Percentiles rank a stretch among this genome's conserved stretches.
phyloP scores from a whole-genome alignment of 768 basidiomycete genomes.

The Leccinum pellstonianum region DNA sequence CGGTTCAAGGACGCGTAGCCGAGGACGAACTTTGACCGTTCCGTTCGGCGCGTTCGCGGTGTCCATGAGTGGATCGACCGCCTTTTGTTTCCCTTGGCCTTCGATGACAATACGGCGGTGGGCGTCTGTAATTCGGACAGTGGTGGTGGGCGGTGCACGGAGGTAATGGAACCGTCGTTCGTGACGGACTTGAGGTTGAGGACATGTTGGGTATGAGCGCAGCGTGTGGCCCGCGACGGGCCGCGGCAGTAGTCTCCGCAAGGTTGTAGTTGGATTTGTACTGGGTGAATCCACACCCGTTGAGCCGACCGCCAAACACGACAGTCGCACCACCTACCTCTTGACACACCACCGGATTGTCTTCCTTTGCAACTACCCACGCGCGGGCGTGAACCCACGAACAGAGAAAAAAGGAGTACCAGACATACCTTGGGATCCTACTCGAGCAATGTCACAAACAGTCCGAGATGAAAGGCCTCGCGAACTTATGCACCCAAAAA shows the following conservation, averaged over 20 bases:
- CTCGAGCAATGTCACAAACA: constrained; percentile 72
- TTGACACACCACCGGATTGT: constrained; percentile 69
- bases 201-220: constrained; percentile 53
- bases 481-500: constrained; percentile 52
- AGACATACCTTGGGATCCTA: constrained; percentile 61
- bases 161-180: constrained; percentile 9
- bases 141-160: constrained; percentile 9
- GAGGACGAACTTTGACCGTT: constrained; percentile 6
- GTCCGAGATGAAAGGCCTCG: constrained; percentile 43
- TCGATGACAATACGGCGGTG: constrained; percentile 19
- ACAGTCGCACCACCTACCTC: constrained; percentile 48
- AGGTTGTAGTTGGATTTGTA: constrained; percentile 65
- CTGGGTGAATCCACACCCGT: constrained; percentile 29
- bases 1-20: constrained; percentile 3
- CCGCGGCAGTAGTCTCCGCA: constrained; percentile 42
- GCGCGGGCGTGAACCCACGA: background rate
- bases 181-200: constrained; percentile 39
- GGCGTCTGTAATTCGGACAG: constrained; percentile 2
- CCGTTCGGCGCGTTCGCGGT: constrained; percentile 14
- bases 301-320: constrained; percentile 1
- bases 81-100: constrained; percentile 34
- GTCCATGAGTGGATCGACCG: constrained; percentile 17
- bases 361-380: constrained; percentile 59
- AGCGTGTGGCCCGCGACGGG: constrained; percentile 59
- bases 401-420: too few relatives aligned